Percentiles rank a stretch among this genome's conserved stretches.
Conservation (phyloP, 345 rosid species). For the Garcia nutans region DNA sequence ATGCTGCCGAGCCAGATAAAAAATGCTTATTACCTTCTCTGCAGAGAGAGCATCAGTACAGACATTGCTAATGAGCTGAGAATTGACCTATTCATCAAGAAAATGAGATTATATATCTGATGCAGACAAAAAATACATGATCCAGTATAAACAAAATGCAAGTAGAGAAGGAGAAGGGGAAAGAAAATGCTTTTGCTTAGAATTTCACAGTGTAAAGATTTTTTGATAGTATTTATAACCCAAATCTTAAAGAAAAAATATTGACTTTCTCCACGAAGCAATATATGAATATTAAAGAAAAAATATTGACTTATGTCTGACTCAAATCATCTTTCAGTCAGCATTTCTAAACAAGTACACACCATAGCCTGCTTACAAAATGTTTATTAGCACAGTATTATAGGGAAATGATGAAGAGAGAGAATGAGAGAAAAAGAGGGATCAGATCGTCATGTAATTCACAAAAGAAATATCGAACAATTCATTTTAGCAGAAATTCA, state of each 20-base stretch:
- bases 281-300: neutral
- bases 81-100: slow-evolving; percentile 62
- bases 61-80: slow-evolving; percentile 96
- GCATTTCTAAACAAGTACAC: neutral
- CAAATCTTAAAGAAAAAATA: neutral
- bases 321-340: neutral
- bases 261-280: neutral
- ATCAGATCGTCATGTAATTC: neutral
- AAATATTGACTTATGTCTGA: neutral
- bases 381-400: neutral
- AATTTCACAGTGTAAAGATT: neutral
- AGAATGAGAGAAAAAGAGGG: neutral
- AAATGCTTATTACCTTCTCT: slow-evolving; percentile 62
- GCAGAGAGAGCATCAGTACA: slow-evolving; percentile 99
- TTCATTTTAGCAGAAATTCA: neutral
- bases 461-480: neutral
- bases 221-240: neutral
- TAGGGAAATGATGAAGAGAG: neutral
- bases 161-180: neutral
- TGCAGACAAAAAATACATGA: neutral
- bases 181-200: neutral
- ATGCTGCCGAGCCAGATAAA: neutral
- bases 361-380: neutral
- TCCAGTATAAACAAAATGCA: neutral
- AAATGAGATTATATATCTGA: neutral